These are phyloP conservation scores for Lactarius hatsudake DNA, from an alignment of 768 basidiomycete species.

Conservation along the genomic window DNA sequence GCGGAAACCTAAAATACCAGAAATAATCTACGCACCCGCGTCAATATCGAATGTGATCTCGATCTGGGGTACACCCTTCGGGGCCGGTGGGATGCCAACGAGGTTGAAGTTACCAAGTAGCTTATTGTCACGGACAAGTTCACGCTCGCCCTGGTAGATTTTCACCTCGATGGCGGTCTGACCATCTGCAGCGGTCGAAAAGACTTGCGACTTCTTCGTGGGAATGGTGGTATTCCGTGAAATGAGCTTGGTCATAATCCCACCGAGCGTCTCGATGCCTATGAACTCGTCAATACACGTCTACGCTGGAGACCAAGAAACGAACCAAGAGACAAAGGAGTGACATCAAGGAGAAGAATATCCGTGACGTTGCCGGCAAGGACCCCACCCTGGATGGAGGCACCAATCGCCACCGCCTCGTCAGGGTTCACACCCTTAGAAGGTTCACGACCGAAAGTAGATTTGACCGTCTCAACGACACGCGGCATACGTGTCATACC, in stretches of 20 bases:
- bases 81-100: constrained; percentile 88
- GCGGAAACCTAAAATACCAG: background rate
- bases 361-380: constrained; percentile 95
- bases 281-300: background rate
- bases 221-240: constrained; percentile 98
- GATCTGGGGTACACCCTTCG: constrained; percentile 74
- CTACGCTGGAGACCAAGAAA: constrained; percentile 21
- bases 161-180: constrained; percentile 99
- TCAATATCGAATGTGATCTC: constrained; percentile 96
- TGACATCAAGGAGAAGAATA: constrained; percentile 91
- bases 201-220: constrained; percentile 98
- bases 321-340: constrained; percentile 93
- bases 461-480: constrained; percentile 91
- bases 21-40: constrained; percentile 55
- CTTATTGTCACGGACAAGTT: constrained; percentile 98
- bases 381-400: constrained; percentile 97
- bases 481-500: constrained; percentile 99
- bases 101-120: constrained; percentile 99
- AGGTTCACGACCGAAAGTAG: constrained; percentile 92
- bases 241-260: constrained; percentile 99
- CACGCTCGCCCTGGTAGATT: constrained; percentile 99
- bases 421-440: constrained; percentile 99
- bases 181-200: constrained; percentile 98
- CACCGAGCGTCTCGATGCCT: constrained; percentile 95
- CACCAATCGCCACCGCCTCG: constrained; percentile 98